These are phyloP conservation scores for Dalbergia cultrata DNA, from an alignment of 306 rosid genomes.

Conservation along the genomic window DNA sequence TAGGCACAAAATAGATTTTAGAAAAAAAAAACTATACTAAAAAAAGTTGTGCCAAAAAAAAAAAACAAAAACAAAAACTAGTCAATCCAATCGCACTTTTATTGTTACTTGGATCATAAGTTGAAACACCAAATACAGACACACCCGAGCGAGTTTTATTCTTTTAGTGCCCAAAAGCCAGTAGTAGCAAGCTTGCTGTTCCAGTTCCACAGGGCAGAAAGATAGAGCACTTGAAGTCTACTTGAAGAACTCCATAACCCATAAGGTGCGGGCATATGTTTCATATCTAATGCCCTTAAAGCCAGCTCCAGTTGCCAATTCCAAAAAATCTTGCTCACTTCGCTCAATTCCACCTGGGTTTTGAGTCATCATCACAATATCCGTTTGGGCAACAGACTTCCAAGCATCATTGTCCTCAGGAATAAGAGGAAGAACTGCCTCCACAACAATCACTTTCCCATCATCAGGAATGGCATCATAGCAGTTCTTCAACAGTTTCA, in stretches of 20 bases:
- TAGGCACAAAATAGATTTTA: too few relatives aligned
- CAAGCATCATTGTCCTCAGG: conserved; percentile 41
- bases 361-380: conserved; percentile 65
- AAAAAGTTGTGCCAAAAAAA: too few relatives aligned
- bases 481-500: conserved; percentile 56
- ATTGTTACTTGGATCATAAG: too few relatives aligned
- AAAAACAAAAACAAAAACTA: too few relatives aligned
- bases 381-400: conserved; percentile 15
- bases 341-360: conserved; percentile 65
- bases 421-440: conserved; percentile 42
- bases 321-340: conserved; percentile 51
- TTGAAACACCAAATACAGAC: too few relatives aligned
- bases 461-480: conserved; percentile 53
- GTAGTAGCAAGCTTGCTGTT: too few relatives aligned
- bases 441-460: conserved; percentile 68
- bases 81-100: too few relatives aligned
- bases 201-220: too few relatives aligned
- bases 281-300: conserved; percentile 56
- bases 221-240: background rate
- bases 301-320: conserved; percentile 62
- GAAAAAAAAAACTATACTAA: too few relatives aligned
- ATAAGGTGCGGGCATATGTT: conserved; percentile 36
- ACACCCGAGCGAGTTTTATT: too few relatives aligned
- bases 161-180: too few relatives aligned
- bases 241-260: conserved; percentile 72